Evolutionary conservation across 2,329 filamentous ascomycete genomes (phyloP).

Genomic region (Fusarium sp.): DNA sequence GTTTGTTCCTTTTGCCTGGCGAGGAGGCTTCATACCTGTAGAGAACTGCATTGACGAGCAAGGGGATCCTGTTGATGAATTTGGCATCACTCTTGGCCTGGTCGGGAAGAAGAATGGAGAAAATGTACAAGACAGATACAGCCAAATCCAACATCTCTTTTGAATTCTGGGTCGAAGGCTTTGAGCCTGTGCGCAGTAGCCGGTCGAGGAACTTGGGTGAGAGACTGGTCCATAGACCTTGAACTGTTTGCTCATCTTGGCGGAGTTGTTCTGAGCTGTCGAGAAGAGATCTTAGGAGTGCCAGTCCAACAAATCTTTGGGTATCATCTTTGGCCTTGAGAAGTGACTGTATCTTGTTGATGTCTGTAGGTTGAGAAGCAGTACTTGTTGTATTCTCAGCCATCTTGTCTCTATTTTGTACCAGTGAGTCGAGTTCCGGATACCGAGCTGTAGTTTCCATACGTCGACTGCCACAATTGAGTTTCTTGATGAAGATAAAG

Average conservation of each 20-base stretch:
- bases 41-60: constrained; percentile 61
- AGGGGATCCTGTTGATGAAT: constrained; percentile 61
- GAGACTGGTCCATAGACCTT: constrained; percentile 66
- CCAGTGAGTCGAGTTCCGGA: background rate
- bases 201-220: constrained; percentile 71
- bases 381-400: background rate
- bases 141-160: constrained; percentile 70
- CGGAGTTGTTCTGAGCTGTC: constrained; percentile 65
- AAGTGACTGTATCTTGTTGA: constrained; percentile 61
- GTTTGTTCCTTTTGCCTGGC: background rate
- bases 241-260: constrained; percentile 55
- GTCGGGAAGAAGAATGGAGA: constrained; percentile 64
- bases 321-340: constrained; percentile 71
- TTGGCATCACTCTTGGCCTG: constrained; percentile 53
- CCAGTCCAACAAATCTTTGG: constrained; percentile 72
- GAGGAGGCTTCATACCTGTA: constrained; percentile 55
- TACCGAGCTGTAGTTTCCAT: background rate
- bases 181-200: constrained; percentile 63
- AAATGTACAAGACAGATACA: constrained; percentile 69
- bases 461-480: background rate
- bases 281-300: constrained; percentile 70
- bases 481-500: background rate
- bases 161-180: constrained; percentile 53
- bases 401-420: background rate
- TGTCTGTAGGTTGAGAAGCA: constrained; percentile 28